phyloP scores from a whole-genome alignment of 306 rosid species.

The Styphnolobium japonicum region DNA sequence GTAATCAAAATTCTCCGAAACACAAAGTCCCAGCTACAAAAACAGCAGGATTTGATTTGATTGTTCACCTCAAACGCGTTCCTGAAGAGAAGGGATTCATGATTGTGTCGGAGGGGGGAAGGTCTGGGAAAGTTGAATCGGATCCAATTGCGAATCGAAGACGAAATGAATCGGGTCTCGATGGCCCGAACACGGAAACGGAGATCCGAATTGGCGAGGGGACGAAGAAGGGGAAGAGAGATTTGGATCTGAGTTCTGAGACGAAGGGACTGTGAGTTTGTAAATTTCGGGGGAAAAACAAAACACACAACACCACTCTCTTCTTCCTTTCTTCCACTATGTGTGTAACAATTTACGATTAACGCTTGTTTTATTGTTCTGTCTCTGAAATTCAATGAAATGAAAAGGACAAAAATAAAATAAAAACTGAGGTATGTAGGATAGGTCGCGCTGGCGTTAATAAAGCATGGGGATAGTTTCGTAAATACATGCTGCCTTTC shows the following conservation, averaged over 20 bases:
- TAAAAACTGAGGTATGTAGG: not conserved
- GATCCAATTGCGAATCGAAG: conserved; percentile 47
- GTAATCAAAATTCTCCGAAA: conserved; percentile 5
- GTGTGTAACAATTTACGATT: conserved; percentile 29
- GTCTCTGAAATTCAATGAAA: not conserved
- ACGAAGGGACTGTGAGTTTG: conserved; percentile 28
- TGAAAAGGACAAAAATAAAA: not conserved
- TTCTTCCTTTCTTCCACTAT: conserved; percentile 30
- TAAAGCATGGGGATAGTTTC: not conserved
- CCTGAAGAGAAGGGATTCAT: conserved; percentile 98
- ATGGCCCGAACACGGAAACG: conserved; percentile 27
- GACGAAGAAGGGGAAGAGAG: conserved; percentile 36
- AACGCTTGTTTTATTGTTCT: conserved; percentile 9
- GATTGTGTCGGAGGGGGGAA: conserved; percentile 18
- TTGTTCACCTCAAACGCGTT: conserved; percentile 87
- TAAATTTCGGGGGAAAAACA: conserved; percentile 30
- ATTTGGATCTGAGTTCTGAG: conserved; percentile 94
- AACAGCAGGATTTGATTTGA: conserved; percentile 19
- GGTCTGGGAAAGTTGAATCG: conserved; percentile 49
- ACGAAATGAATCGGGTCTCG: conserved; percentile 33
- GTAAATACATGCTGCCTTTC: not conserved
- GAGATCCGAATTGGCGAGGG: conserved; percentile 52
- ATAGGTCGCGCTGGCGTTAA: too few relatives aligned
- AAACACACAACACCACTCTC: conserved; percentile 19
- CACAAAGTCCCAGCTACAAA: not conserved